These are phyloP conservation scores for Amborella trichopoda DNA, from an alignment of 164 flowering plant genomes.

Conservation along the genomic window DNA sequence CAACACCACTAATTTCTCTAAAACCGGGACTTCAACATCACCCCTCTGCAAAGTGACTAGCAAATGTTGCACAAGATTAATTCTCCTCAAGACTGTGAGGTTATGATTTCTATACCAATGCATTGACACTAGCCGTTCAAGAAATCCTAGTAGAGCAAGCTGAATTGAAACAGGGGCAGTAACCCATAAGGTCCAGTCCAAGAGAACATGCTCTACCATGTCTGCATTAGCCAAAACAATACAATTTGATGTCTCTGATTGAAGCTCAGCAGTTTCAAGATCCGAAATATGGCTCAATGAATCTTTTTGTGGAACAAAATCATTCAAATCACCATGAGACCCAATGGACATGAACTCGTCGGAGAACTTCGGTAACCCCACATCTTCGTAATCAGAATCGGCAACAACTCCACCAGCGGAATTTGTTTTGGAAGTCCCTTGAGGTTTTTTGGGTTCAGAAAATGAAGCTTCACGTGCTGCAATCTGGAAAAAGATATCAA, in stretches of 20 bases:
- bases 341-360: constrained; percentile 84
- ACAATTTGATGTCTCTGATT: constrained; percentile 82
- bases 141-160: constrained; percentile 84
- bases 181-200: constrained; percentile 99
- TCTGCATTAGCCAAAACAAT: constrained; percentile 92
- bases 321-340: constrained; percentile 87
- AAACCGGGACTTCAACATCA: constrained; percentile 95
- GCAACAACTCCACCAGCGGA: constrained; percentile 34
- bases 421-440: constrained; percentile 8
- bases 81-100: constrained; percentile 77
- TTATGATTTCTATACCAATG: constrained; percentile 99
- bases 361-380: constrained; percentile 50
- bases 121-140: constrained; percentile 95
- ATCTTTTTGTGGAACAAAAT: constrained; percentile 76
- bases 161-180: constrained; percentile 76
- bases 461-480: constrained; percentile 99
- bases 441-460: constrained; percentile 69
- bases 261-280: constrained; percentile 63
- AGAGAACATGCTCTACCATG: constrained; percentile 96
- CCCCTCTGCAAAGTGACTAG: constrained; percentile 95
- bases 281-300: constrained; percentile 88
- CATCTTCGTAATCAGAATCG: constrained; percentile 57
- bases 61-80: constrained; percentile 93
- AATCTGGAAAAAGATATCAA: constrained; percentile 94
- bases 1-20: constrained; percentile 86